Evolutionary conservation across 1,284 basidiomycete genomes (phyloP), one percentile per base, ranked within the genome.

Genomic region (Gymnopus androsaceus): DNA sequence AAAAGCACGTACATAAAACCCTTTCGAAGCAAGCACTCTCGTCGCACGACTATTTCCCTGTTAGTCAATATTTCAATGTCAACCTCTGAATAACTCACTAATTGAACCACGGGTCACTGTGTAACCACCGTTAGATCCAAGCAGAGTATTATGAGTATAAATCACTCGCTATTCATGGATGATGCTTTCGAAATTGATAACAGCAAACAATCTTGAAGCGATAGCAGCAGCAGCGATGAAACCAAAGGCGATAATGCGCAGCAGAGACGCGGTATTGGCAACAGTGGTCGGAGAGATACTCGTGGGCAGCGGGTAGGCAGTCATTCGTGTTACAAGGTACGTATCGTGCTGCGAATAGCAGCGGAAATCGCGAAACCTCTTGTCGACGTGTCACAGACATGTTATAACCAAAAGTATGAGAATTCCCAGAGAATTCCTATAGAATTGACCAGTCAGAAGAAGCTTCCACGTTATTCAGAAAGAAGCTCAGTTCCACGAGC

Each of bases 101-200:
- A 72, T 95, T 95, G 74, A 97, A 98, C 95, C 95, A 98, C 62
- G 95, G 95, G 71, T 98, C 94, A 69, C 93, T 95, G 66, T 36
- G 15, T 15, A n/a, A 6, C 44, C 15, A 41, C 4, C 34, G 15
- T 23, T 41, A 19, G 9, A 17, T 34, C 9, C 21, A 50, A 30
- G 41, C 34, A 56, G 40, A 45, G 44, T 3, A 44, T 40, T 28
- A 1, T 17, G 28, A 54, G n/a, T n/a, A 37, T 1, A n/a, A n/a
- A n/a, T n/a, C n/a, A 84, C 92, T 64, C 62, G 94, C 93, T 98
- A 98, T 80, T 99, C 96, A 75, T 98, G 96, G 66, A 98, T 98
- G 68, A 99, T 95, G 82, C 92, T 95, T 78, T 99, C 97, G 71
- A 98, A 97, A 63, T 98, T 94, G 62, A 99, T 81, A 64, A 99